Conservation (phyloP, 2,329 filamentous ascomycete genomes). For the Ceratocystis cacaofunesta region DNA sequence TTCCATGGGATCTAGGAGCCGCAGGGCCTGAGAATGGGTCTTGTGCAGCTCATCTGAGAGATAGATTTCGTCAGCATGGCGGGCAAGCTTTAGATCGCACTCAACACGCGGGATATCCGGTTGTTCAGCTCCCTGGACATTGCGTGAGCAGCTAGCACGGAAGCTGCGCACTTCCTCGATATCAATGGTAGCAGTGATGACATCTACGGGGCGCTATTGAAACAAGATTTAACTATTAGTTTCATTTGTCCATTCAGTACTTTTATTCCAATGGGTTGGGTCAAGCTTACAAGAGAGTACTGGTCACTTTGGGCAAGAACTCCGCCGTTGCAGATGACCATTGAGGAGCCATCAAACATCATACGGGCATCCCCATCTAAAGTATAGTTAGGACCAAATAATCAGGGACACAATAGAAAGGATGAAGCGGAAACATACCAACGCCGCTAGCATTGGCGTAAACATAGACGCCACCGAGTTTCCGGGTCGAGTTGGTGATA, state of each 20-base stretch:
- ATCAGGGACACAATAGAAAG: neutral
- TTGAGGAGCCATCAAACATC: slow-evolving; percentile 28
- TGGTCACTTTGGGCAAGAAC: slow-evolving; percentile 49
- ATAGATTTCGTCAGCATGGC: slow-evolving; percentile 21
- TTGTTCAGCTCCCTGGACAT: slow-evolving; percentile 39
- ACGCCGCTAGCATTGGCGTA: slow-evolving; percentile 26
- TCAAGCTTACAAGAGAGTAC: slow-evolving; percentile 37
- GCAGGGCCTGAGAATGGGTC: slow-evolving; percentile 18
- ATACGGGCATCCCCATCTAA: slow-evolving; percentile 22
- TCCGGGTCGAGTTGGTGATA: slow-evolving; percentile 50
- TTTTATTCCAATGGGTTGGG: slow-evolving; percentile 23
- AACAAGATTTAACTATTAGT: neutral
- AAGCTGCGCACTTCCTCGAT: slow-evolving; percentile 55
- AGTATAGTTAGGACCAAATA: neutral
- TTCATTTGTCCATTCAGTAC: neutral
- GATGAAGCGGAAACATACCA: neutral
- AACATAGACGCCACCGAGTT: slow-evolving; percentile 43
- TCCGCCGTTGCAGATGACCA: slow-evolving; percentile 37
- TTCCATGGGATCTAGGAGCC: slow-evolving; percentile 23
- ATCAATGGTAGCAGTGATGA: slow-evolving; percentile 50
- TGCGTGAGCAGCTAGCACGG: slow-evolving; percentile 40
- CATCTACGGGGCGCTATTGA: slow-evolving; percentile 42
- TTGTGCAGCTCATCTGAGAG: slow-evolving; percentile 23
- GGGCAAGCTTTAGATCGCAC: slow-evolving; percentile 22
- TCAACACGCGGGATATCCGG: slow-evolving; percentile 23